Evolutionary conservation across 1,139 yeast genomes (phyloP).

Genomic region (Blastobotrys aristatus): DNA sequence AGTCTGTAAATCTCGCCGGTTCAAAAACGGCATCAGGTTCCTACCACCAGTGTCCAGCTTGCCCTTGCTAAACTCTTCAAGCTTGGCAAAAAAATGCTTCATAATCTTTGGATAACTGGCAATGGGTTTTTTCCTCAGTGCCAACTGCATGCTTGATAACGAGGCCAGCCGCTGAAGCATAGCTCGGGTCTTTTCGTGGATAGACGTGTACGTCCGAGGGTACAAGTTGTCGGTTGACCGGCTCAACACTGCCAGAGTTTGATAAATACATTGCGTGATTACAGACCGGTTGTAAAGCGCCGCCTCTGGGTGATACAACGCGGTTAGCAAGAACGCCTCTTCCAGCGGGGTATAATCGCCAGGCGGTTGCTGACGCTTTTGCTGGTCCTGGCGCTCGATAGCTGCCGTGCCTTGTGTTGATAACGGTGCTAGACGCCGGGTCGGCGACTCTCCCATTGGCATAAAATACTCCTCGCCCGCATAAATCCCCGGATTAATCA

Average conservation of each 20-base stretch:
- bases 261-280: conserved; percentile 1
- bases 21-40: not conserved
- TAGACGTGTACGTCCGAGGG: not conserved
- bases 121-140: conserved; percentile 1
- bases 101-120: not conserved
- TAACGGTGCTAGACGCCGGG: no score
- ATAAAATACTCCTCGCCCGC: not conserved
- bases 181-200: conserved; percentile 3
- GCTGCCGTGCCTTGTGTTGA: not conserved
- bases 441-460: not conserved
- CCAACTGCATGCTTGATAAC: not conserved
- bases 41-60: not conserved
- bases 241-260: not conserved
- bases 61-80: not conserved
- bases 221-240: not conserved
- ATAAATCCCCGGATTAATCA: conserved; percentile 3
- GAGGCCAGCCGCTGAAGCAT: not conserved
- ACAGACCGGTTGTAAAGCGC: not conserved
- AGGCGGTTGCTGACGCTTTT: not conserved
- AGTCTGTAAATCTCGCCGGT: not conserved
- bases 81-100: not conserved
- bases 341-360: conserved; percentile 7
- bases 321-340: conserved; percentile 6
- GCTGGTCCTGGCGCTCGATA: not conserved
- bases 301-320: conserved; percentile 1